A percentile compares a stretch with the other conserved stretches of the same genome.
Conservation (phyloP, 768 basidiomycete genomes). For the Cyclocybe aegerita region DNA sequence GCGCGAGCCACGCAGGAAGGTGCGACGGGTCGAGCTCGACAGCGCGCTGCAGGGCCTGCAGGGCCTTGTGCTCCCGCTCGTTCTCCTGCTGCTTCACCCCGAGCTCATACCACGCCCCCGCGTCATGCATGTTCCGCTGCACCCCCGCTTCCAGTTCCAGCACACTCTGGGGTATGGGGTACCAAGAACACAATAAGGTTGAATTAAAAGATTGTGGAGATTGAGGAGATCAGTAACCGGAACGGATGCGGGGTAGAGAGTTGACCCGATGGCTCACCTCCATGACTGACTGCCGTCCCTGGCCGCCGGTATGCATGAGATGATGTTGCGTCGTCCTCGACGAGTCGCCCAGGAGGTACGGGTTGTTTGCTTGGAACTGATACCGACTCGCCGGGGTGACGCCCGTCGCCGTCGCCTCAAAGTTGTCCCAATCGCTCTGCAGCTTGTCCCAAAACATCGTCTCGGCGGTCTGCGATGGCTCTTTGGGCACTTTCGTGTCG, state of each 20-base stretch:
- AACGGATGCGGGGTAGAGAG: neutral
- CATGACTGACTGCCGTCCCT: constrained; percentile 32
- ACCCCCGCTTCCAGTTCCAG: constrained; percentile 89
- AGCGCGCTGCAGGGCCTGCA: constrained; percentile 80
- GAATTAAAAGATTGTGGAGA: neutral
- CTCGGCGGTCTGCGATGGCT: constrained; percentile 23
- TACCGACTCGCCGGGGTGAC: constrained; percentile 58
- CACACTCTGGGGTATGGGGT: constrained; percentile 56
- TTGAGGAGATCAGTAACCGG: too few species aligned
- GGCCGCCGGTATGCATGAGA: constrained; percentile 27
- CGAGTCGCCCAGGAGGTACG: constrained; percentile 67
- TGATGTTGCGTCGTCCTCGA: constrained; percentile 49
- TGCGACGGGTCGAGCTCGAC: constrained; percentile 78
- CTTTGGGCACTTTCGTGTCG: constrained; percentile 28
- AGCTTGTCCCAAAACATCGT: constrained; percentile 58
- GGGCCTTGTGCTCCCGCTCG: constrained; percentile 89
- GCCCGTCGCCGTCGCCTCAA: constrained; percentile 72
- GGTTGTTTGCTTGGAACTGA: constrained; percentile 76
- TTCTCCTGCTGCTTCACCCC: constrained; percentile 98
- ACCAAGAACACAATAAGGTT: constrained; percentile 10
- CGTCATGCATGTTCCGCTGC: constrained; percentile 70
- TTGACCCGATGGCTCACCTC: constrained; percentile 36
- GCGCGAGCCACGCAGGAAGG: constrained; percentile 83
- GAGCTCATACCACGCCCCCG: constrained; percentile 84
- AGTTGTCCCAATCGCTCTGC: constrained; percentile 78